A percentile compares a stretch with the other conserved stretches of the same genome.
These are phyloP conservation scores for Austroboletus niveus DNA, from an alignment of 1,284 basidiomycete species.

Conservation along the genomic window DNA sequence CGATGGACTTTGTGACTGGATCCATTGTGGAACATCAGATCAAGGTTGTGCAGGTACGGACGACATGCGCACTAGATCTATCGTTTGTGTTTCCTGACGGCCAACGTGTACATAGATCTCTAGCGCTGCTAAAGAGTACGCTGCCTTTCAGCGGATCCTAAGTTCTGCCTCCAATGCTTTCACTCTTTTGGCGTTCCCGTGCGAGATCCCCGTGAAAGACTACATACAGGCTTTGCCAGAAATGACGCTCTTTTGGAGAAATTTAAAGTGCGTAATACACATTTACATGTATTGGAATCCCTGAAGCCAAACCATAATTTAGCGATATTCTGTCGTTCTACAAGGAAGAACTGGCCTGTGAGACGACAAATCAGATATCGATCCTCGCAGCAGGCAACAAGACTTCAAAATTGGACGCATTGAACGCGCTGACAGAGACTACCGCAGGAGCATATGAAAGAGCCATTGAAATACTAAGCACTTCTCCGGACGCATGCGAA, in stretches of 20 bases:
- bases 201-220: slow-evolving; percentile 15
- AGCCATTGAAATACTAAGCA: slow-evolving; percentile 4
- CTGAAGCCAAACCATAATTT: not conserved
- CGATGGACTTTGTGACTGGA: slow-evolving; percentile 24
- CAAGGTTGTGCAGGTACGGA: slow-evolving; percentile 19
- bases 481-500: slow-evolving; percentile 11
- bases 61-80: too few species aligned
- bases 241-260: slow-evolving; percentile 22
- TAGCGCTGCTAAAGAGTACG: slow-evolving; percentile 13
- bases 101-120: not conserved
- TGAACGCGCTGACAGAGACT: slow-evolving; percentile 21
- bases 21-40: slow-evolving; percentile 23
- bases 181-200: slow-evolving; percentile 28
- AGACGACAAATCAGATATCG: slow-evolving; percentile 31
- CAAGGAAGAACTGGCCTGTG: slow-evolving; percentile 35
- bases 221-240: slow-evolving; percentile 32
- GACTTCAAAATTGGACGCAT: slow-evolving; percentile 20
- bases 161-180: slow-evolving; percentile 22
- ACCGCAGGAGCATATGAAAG: slow-evolving; percentile 1
- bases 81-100: not conserved
- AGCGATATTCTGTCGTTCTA: slow-evolving; percentile 39
- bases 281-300: not conserved
- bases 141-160: slow-evolving; percentile 26
- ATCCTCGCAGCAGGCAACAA: slow-evolving; percentile 17
- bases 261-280: slow-evolving; percentile 26